Percentiles rank a stretch among this genome's conserved stretches.
Conservation (phyloP, 1,284 basidiomycete genomes). For the Leucoagaricus sp. region DNA sequence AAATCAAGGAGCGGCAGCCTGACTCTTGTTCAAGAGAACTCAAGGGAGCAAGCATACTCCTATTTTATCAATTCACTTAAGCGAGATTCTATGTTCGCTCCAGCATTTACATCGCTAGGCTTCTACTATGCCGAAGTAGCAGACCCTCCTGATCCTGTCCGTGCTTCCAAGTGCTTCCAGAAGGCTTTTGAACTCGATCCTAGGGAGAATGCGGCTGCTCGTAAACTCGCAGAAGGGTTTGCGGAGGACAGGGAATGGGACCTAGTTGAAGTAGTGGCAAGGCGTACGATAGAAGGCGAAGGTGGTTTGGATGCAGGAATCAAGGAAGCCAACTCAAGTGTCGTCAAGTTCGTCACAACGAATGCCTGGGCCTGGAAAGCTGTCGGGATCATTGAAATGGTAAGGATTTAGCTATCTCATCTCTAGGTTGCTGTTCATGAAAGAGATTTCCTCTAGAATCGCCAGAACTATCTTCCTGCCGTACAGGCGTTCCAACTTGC, state of each 20-base stretch:
- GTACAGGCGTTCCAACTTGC: slow-evolving; percentile 90
- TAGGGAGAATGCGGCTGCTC: slow-evolving; percentile 84
- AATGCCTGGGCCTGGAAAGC: slow-evolving; percentile 99
- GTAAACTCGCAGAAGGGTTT: slow-evolving; percentile 84
- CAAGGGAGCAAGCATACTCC: slow-evolving; percentile 69
- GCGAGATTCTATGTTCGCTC: slow-evolving; percentile 76
- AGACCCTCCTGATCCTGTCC: slow-evolving; percentile 76
- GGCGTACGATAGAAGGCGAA: slow-evolving; percentile 91
- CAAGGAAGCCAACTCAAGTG: slow-evolving; percentile 48
- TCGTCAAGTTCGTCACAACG: slow-evolving; percentile 54
- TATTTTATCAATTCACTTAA: slow-evolving; percentile 87
- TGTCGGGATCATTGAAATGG: slow-evolving; percentile 90
- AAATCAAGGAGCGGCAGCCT: background rate
- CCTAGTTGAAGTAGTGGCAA: slow-evolving; percentile 90
- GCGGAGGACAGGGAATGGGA: slow-evolving; percentile 96
- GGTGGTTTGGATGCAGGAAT: slow-evolving; percentile 71
- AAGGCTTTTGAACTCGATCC: slow-evolving; percentile 98
- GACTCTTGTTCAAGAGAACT: slow-evolving; percentile 32
- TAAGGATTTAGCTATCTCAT: slow-evolving; percentile 37
- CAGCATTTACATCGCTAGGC: slow-evolving; percentile 93
- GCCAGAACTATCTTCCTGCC: slow-evolving; percentile 68
- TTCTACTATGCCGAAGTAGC: slow-evolving; percentile 81
- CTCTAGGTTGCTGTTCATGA: background rate
- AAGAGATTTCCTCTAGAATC: slow-evolving; percentile 42
- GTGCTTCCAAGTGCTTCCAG: slow-evolving; percentile 96